Evolutionary conservation across 2,329 filamentous ascomycete genomes (phyloP), one percentile per base, ranked within the genome.

Genomic region (Sporothrix protearum): DNA sequence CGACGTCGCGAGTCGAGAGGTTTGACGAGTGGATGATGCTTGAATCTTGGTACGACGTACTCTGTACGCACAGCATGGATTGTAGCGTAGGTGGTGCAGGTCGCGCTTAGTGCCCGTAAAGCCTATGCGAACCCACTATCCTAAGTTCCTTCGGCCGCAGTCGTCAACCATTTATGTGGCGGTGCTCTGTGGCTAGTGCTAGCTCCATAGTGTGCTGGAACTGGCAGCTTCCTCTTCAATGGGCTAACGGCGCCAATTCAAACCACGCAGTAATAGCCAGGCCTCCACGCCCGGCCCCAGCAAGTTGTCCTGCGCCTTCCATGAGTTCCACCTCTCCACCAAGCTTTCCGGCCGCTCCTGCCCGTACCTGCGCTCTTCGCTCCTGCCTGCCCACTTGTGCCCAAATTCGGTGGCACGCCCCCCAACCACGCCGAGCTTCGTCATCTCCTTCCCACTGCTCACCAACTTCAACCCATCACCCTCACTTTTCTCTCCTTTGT

Each of bases 341-440:
- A 22, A 63, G 59, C 64, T 51, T 51, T 30, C 42, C 42, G n/a
- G n/a, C 6, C 49, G 49, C 49, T 53, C 49, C 49, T 53, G 49
- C 49, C 49, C 25, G 49, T n/a, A 22, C 49, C 49, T 53, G n/a
- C 49, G 1, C 12, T 36, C 55, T 22, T n/a, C 25, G 25, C 39
- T 66, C 63, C 63, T 66, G 25, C 39, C 63, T 45, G 45, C 64
- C 45, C 64, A 51, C 64, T 67, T 36, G 33, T 36, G 64, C 64
- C 64, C 64, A 67, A 67, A 67, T n/a, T 33, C 49, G 63, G 39
- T 30, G 25, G 61, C 45, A 66, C 25, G 22, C 36, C n/a, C 59
- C 36, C 63, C 63, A 66, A 30, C 63, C 59, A 64, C 59, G 36
- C 61, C 45, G 57, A 73, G 74, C 73, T 74, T 75, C 74, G 74